Evolutionary conservation across 2,329 filamentous ascomycete genomes (phyloP).

Genomic region (Peltaster fructicola): DNA sequence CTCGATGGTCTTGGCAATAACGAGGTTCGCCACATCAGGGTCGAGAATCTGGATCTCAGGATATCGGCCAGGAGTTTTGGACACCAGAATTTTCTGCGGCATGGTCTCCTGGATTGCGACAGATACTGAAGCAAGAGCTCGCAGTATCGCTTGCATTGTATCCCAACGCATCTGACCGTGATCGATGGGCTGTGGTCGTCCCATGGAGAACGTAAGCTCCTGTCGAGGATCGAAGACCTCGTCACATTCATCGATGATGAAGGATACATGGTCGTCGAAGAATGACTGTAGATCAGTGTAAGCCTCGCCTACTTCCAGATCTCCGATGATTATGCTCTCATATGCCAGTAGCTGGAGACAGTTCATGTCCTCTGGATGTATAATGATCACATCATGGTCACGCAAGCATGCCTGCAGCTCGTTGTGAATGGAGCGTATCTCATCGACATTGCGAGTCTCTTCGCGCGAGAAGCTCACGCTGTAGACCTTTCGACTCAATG

Average conservation of each 20-base stretch:
- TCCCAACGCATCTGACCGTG: too few relatives aligned
- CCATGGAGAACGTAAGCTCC: conserved; percentile 27
- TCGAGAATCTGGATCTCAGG: too few relatives aligned
- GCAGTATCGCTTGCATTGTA: too few relatives aligned
- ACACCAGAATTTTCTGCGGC: too few relatives aligned
- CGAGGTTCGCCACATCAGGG: too few relatives aligned
- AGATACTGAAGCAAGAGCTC: too few relatives aligned
- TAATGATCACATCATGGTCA: conserved; percentile 36
- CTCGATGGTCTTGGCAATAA: too few relatives aligned
- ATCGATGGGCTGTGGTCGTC: conserved; percentile 22
- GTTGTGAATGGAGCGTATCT: conserved; percentile 18
- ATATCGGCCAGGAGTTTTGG: too few relatives aligned
- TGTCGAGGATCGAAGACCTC: conserved; percentile 23
- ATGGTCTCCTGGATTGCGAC: too few relatives aligned
- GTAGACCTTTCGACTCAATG: conserved; percentile 34
- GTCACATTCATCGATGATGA: conserved; percentile 46
- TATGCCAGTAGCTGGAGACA: conserved; percentile 47
- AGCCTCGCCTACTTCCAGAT: too few relatives aligned
- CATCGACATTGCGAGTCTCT: conserved; percentile 19
- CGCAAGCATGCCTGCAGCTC: conserved; percentile 27
- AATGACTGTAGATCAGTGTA: too few relatives aligned
- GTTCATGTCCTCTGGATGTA: conserved; percentile 44
- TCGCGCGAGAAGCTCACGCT: conserved; percentile 42
- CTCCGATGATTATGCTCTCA: conserved; percentile 37
- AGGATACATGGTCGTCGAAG: conserved; percentile 33